Percentiles rank a stretch among this genome's conserved stretches.
phyloP scores from a whole-genome alignment of 768 basidiomycete species.

The Mycena belliarum region DNA sequence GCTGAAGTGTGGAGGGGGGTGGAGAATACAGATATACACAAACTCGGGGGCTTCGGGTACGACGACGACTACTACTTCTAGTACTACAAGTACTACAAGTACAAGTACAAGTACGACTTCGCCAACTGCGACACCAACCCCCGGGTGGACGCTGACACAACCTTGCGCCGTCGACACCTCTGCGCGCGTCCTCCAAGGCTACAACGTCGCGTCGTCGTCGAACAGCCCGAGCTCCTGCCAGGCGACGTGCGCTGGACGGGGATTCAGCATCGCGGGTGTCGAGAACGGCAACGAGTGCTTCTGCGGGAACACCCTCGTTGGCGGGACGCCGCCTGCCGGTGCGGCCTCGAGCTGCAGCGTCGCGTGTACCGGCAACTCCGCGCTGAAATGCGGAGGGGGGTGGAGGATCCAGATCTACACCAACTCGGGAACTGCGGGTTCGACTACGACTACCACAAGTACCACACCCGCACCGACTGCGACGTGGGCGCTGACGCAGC shows the following conservation, averaged over 20 bases:
- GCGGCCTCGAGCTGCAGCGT: background rate
- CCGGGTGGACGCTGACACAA: background rate
- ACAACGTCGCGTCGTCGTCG: constrained; percentile 16
- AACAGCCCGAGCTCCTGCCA: constrained; percentile 34
- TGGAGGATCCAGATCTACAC: constrained; percentile 1
- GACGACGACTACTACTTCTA: background rate
- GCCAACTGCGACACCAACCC: background rate
- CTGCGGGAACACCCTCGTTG: constrained; percentile 20
- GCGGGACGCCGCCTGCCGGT: background rate
- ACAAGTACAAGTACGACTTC: background rate
- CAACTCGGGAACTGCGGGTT: background rate
- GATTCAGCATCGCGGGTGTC: constrained; percentile 28
- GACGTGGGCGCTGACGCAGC: background rate
- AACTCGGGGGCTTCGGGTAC: background rate
- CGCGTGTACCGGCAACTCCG: background rate
- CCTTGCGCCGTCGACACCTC: constrained; percentile 15
- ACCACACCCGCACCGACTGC: background rate
- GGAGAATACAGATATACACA: background rate
- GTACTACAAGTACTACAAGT: background rate
- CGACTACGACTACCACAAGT: background rate
- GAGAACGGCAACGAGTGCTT: constrained; percentile 35
- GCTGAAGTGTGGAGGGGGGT: background rate
- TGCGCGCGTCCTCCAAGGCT: constrained; percentile 7
- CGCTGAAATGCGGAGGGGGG: background rate
- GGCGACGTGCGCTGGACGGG: constrained; percentile 25